These are phyloP conservation scores for Pogostemon cablin DNA, from an alignment of 257 asterid genomes.

Conservation along the genomic window DNA sequence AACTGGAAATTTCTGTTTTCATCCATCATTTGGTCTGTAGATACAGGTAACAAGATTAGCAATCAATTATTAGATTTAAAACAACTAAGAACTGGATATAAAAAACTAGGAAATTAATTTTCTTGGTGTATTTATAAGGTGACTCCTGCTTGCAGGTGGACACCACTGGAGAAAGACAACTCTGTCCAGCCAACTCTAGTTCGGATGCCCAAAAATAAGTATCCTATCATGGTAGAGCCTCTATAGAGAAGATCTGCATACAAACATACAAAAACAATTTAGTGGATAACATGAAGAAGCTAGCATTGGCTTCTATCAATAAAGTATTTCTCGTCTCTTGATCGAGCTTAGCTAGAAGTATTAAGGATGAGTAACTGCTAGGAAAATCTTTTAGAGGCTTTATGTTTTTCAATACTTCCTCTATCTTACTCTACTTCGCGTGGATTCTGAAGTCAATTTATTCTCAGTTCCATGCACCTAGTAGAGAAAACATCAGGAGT, in stretches of 20 bases:
- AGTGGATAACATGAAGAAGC: constrained; percentile 13
- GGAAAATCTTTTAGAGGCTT: not conserved
- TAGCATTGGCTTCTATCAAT: constrained; percentile 29
- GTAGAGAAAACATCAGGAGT: constrained; percentile 13
- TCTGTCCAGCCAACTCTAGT: constrained; percentile 79
- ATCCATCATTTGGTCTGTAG: constrained; percentile 82
- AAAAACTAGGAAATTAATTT: not conserved
- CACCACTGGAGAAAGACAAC: constrained; percentile 58
- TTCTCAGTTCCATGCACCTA: constrained; percentile 4
- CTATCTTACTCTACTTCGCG: not conserved
- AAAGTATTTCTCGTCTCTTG: constrained; percentile 1
- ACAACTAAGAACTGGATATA: not conserved
- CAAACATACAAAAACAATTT: constrained; percentile 9
- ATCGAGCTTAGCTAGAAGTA: not conserved
- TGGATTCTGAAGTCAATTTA: not conserved
- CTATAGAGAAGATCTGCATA: constrained; percentile 41
- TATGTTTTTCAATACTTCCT: constrained; percentile 1
- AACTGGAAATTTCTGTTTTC: constrained; percentile 73
- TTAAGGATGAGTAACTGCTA: constrained; percentile 2
- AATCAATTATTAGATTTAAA: not conserved
- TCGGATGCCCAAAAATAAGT: constrained; percentile 85
- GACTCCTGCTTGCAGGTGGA: constrained; percentile 62
- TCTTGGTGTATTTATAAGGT: not conserved
- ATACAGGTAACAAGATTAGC: constrained; percentile 53
- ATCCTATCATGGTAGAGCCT: constrained; percentile 64